Evolutionary conservation across 805 yeast species (phyloP).

Genomic region (Blastobotrys robertii): DNA sequence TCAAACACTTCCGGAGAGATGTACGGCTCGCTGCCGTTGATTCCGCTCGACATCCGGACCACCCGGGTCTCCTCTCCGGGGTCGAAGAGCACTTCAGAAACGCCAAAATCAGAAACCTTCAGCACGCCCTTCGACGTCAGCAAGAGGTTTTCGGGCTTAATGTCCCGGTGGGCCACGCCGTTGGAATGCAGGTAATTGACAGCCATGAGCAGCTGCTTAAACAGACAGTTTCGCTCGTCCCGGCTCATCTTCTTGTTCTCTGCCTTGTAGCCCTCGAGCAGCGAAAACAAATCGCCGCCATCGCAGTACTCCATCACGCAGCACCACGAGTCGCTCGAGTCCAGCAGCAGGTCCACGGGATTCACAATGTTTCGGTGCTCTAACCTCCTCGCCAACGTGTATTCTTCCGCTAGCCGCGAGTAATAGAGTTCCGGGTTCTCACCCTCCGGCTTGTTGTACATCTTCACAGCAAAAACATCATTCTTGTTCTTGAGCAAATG

Average conservation of each 20-base stretch:
- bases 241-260: conserved; percentile 68
- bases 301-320: conserved; percentile 65
- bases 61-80: conserved; percentile 29
- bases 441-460: conserved; percentile 56
- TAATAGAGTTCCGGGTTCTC: conserved; percentile 50
- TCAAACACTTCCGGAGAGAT: conserved; percentile 74
- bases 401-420: conserved; percentile 68
- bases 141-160: conserved; percentile 79
- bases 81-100: conserved; percentile 50
- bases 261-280: conserved; percentile 75
- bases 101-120: conserved; percentile 87
- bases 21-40: conserved; percentile 82
- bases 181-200: conserved; percentile 81
- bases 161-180: conserved; percentile 85
- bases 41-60: conserved; percentile 60
- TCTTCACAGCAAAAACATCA: conserved; percentile 71
- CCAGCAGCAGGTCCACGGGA: conserved; percentile 51
- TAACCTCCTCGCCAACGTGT: conserved; percentile 69
- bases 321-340: conserved; percentile 24
- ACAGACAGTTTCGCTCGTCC: conserved; percentile 82
- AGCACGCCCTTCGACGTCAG: conserved; percentile 62
- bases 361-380: conserved; percentile 70
- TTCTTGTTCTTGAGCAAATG: conserved; percentile 9
- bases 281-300: conserved; percentile 73
- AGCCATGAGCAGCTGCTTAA: conserved; percentile 76